These are phyloP conservation scores for Neurospora discreta DNA, from an alignment of 495 filamentous ascomycete genomes.

Conservation along the genomic window DNA sequence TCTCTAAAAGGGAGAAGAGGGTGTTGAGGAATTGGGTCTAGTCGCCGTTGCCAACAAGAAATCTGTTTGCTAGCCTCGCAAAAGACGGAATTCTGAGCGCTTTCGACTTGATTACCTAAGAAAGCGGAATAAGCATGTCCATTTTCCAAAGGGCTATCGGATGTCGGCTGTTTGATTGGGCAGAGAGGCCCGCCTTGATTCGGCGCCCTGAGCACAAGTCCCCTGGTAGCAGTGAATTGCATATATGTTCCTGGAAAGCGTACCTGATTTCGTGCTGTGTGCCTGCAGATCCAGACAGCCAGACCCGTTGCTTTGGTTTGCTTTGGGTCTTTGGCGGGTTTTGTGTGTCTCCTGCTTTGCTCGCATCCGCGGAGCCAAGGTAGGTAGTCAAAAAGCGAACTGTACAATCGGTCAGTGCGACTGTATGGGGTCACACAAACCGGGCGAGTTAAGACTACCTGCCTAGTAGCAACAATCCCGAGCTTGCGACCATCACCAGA, in stretches of 20 bases:
- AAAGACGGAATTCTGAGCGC: not conserved
- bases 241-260: not conserved
- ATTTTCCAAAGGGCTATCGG: not conserved
- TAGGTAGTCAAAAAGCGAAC: too few relatives aligned
- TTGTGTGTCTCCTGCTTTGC: not conserved
- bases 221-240: not conserved
- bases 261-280: not conserved
- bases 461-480: too few relatives aligned
- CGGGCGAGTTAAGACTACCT: too few relatives aligned
- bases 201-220: not conserved
- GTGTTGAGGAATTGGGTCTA: not conserved
- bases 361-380: not conserved
- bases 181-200: not conserved
- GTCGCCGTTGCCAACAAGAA: too few relatives aligned
- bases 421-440: too few relatives aligned
- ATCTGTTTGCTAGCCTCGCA: not conserved
- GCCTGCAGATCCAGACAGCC: not conserved
- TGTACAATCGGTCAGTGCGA: too few relatives aligned
- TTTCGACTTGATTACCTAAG: not conserved
- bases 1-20: not conserved
- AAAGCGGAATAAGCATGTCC: not conserved
- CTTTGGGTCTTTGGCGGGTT: not conserved
- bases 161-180: not conserved
- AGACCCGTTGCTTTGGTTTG: not conserved
- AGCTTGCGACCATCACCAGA: too few relatives aligned